Conservation (phyloP, 1,284 basidiomycete genomes). For the Amylostereum areolatum region DNA sequence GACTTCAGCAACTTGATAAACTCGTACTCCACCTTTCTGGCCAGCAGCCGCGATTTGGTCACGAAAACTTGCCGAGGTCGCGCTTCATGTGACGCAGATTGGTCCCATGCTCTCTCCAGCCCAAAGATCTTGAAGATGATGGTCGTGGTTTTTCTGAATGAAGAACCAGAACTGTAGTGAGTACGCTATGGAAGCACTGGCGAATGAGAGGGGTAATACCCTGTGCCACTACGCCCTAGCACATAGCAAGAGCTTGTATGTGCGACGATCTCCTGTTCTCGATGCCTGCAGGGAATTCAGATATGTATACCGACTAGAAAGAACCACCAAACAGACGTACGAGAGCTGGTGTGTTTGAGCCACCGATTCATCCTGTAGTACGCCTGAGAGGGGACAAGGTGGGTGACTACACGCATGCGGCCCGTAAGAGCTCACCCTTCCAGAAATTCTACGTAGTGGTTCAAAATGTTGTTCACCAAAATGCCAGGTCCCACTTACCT, state of each 20-base stretch:
- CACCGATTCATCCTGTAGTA: no score
- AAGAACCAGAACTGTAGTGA: background rate
- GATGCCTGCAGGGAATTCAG: no score
- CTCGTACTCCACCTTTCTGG: background rate
- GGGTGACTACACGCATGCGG: no score
- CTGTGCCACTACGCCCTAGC: background rate
- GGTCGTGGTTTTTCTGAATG: background rate
- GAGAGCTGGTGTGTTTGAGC: no score
- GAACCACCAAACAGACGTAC: no score
- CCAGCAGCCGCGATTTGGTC: background rate
- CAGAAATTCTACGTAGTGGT: no score
- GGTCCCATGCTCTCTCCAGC: background rate
- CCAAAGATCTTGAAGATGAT: background rate
- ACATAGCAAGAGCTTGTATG: background rate
- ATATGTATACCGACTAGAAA: no score
- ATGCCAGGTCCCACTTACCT: no score
- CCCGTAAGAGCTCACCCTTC: no score
- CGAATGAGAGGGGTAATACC: background rate
- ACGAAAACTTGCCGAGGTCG: background rate
- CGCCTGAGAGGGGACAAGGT: no score
- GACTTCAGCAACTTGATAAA: background rate
- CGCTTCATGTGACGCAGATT: background rate
- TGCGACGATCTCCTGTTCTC: background rate
- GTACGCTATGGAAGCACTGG: no score
- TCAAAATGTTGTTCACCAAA: no score